Conservation (phyloP, 768 basidiomycete species). For the Paxillus ammoniavirescens region DNA sequence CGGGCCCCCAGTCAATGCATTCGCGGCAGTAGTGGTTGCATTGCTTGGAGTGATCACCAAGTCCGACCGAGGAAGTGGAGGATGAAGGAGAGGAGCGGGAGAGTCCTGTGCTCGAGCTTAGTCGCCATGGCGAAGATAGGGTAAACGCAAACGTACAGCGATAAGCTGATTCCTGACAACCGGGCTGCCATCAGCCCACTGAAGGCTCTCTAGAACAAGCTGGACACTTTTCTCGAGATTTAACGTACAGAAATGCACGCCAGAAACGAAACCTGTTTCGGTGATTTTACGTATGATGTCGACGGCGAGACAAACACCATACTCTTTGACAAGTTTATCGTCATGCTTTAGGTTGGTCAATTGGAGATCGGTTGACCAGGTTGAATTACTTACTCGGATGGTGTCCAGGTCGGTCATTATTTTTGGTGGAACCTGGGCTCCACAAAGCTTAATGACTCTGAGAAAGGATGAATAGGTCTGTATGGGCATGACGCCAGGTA, state of each 20-base stretch:
- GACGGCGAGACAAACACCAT: conserved; percentile 84
- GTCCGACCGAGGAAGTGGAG: conserved; percentile 29
- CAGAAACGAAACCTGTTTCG: conserved; percentile 54
- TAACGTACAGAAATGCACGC: conserved; percentile 93
- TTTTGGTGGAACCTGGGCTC: conserved; percentile 66
- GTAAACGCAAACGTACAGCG: conserved; percentile 40
- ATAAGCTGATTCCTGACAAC: conserved; percentile 63
- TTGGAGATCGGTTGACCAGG: neutral
- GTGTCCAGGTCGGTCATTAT: conserved; percentile 67
- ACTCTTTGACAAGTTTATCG: conserved; percentile 92
- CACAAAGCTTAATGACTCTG: conserved; percentile 87
- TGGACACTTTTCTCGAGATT: conserved; percentile 97
- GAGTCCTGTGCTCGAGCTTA: conserved; percentile 36
- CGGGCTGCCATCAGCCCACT: conserved; percentile 59
- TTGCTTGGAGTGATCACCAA: conserved; percentile 61
- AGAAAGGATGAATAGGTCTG: conserved; percentile 95
- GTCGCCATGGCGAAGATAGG: neutral
- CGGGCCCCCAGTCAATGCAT: conserved; percentile 50
- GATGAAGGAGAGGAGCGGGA: conserved; percentile 31
- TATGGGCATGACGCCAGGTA: conserved; percentile 97
- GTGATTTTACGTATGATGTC: conserved; percentile 69
- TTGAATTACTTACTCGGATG: conserved; percentile 59
- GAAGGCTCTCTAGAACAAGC: conserved; percentile 74
- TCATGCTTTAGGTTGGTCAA: conserved; percentile 60
- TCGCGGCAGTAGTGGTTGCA: conserved; percentile 63